Base-by-base conservation (phyloP, 1,284 basidiomycete genomes). In the Moesziomyces aphidis region DNA sequence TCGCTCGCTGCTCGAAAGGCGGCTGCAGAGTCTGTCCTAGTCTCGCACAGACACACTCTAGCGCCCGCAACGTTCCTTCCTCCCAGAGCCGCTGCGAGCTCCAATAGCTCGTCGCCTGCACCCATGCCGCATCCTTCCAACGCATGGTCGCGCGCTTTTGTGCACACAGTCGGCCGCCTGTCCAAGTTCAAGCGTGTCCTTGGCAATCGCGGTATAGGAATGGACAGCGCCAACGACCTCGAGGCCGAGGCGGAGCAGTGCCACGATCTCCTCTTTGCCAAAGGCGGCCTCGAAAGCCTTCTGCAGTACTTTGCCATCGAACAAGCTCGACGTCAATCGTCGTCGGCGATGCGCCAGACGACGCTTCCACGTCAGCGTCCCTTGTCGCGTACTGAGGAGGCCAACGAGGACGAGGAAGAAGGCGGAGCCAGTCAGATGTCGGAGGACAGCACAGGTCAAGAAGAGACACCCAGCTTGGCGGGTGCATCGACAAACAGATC, bases 111-210 rank as follows among this genome's bases (percentile, higher is more conserved):
- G 4, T 43, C 64, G 2, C 73, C 73, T 6, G 80, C 44, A 47
- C 68, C 47, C 61, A 77, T 70, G 74, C 52, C 70, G 68, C 31
- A 77, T 11, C 50, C 74, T 6, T 55, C 75, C 11, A 90, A 87
- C 75, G 87, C 90, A 0, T 86, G 93, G 26, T 92, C 91, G 0
- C 88, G 91, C 5, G 92, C 89, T 13, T 89, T 94, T 52, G 91
- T 92, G 47, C 92, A 91, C 85, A 93, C 92, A 1, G 91, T 93
- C 52, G 91, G 92, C 3, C 88, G 91, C 4, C 85, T 94, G 17
- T 92, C 93, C 9, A 87, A 91, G n/a, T 93, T 92, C 91, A 91
- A 89, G 74, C 89, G 92, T 3, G 91, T 91, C 15, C 82, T 93
- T 49, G 62, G 59, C 21, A 67, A 31, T 28, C 73, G 61, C 9